These are phyloP conservation scores for Solanum hybrid DNA, from an alignment of 305 asterid genomes.

Conservation along the genomic window DNA sequence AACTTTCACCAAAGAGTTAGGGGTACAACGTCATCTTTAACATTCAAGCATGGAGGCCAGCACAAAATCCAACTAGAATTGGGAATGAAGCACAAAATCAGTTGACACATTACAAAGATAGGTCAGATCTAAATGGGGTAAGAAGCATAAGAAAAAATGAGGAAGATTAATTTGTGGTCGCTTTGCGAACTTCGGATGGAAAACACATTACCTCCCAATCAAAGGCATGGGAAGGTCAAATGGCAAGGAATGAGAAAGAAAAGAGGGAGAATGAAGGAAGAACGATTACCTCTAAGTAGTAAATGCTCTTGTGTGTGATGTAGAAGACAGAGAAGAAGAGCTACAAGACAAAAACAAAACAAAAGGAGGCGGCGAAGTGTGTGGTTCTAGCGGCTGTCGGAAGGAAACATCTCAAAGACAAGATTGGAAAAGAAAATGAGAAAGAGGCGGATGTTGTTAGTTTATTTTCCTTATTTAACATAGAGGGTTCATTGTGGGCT, in stretches of 20 bases:
- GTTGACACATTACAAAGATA: background rate
- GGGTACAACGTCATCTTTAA: background rate
- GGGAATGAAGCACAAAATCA: too few relatives aligned
- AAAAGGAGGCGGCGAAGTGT: background rate
- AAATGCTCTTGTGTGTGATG: too few relatives aligned
- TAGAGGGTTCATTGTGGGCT: background rate
- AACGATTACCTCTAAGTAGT: background rate
- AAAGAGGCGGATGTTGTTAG: background rate
- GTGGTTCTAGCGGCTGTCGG: background rate
- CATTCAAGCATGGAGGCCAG: background rate
- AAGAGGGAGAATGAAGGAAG: background rate
- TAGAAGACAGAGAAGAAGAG: background rate
- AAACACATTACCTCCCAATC: background rate
- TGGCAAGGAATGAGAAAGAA: background rate
- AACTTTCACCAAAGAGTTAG: background rate
- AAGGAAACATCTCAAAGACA: background rate
- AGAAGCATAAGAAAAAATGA: background rate
- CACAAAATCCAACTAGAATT: background rate
- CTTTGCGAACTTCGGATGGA: background rate
- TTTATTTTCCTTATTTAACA: background rate
- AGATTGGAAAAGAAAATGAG: background rate
- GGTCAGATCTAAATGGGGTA: background rate
- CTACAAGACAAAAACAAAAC: background rate
- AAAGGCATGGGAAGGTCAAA: background rate
- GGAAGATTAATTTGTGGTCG: fast-evolving